Conservation (phyloP, 208 protist genomes). For the Trypanosoma vivax region DNA sequence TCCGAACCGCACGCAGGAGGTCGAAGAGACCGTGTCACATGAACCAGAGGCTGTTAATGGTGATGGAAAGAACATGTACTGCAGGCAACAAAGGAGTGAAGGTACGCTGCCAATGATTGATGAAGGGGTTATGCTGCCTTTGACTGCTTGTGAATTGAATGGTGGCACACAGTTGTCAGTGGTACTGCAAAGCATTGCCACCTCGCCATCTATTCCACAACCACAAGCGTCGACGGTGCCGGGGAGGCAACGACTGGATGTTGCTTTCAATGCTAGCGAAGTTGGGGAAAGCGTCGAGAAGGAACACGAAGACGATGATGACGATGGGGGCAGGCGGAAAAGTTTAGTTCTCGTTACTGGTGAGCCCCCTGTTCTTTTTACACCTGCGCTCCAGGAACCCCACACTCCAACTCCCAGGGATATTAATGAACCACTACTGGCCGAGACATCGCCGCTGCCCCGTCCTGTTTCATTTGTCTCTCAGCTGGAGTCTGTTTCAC, state of each 20-base stretch:
- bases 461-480: conserved; percentile 61
- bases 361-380: conserved; percentile 3
- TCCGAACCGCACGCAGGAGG: not conserved
- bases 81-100: too few species aligned
- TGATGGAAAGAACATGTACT: too few species aligned
- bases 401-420: conserved; percentile 12
- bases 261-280: not conserved
- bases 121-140: too few species aligned
- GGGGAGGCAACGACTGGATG: not conserved
- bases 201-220: too few species aligned
- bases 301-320: not conserved
- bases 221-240: not conserved
- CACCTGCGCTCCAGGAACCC: conserved; percentile 17
- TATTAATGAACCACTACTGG: not conserved
- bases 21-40: too few species aligned
- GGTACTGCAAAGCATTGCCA: too few species aligned
- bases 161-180: too few species aligned
- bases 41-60: too few species aligned
- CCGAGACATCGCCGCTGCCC: conserved; percentile 37
- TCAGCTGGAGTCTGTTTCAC: conserved; percentile 22
- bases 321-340: not conserved
- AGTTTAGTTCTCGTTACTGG: conserved; percentile 19
- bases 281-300: not conserved
- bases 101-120: too few species aligned
- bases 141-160: too few species aligned